Evolutionary conservation across 345 rosid genomes (phyloP), one percentile per base, ranked within the genome.

Genomic region (Melaleuca alternifolia): DNA sequence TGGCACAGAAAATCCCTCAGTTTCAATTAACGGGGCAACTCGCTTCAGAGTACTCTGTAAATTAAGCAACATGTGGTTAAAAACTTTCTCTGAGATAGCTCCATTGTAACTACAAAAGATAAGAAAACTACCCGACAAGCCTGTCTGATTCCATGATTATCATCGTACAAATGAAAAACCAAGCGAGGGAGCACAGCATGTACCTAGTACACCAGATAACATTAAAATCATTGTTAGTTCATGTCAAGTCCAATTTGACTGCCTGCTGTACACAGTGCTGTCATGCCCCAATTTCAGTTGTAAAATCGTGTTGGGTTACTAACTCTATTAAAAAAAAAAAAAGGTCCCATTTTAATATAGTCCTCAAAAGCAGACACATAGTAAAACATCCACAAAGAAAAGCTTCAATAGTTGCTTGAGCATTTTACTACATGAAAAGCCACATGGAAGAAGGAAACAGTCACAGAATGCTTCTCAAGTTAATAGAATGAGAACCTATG

Each of bases 161-260:
- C 97, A 65, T 97, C 99, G 48, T 93, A 91, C 86, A 96, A 94
- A 88, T 97, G 98, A 85, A 97, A 91, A 71, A 94, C 91, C 92
- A 97, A 90, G 79, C 97, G 98, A 85, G 99, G 98, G 23, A 95
- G 88, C 57, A 93, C 90, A 84, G 95, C 94, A 89, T 96, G 98
- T 86, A 96, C 93, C 99, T 97, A 93, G 48, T 50, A 88, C 75
- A 87, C 30, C 50, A 65, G 41, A 77, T 33, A 16, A 46, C 48
- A 71, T 18, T 71, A 71, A 71, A 71, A 21, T 71, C 79, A 71
- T 71, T 20, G 21, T 71, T 71, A 71, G 79, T 5, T 33, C 79
- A 71, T 30, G 48, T 65, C 79, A 65, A 71, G 48, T 71, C 24
- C 79, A 33, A 71, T 71, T 71, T 33, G 13, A 71, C 79, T 54